Conservation (phyloP, 2,329 filamentous ascomycete genomes). For the Passalora sequoiae region DNA sequence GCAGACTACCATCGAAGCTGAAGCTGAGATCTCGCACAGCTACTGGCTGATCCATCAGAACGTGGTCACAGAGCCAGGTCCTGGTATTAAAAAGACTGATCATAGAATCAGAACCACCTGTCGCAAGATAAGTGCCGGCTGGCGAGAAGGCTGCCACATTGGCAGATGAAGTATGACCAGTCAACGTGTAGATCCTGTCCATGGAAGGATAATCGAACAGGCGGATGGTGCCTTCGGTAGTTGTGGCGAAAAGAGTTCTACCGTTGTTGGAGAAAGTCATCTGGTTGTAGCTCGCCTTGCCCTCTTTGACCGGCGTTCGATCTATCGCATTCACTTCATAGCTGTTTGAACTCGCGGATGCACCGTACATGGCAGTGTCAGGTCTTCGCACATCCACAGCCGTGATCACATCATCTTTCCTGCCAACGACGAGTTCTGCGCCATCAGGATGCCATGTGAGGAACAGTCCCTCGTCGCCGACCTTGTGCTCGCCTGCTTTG, state of each 20-base stretch:
- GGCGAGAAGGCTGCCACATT: constrained; percentile 65
- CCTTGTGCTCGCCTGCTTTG: constrained; percentile 53
- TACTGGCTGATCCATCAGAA: constrained; percentile 61
- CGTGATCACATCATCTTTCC: constrained; percentile 53
- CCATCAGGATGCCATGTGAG: constrained; percentile 71
- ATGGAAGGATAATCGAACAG: constrained; percentile 64
- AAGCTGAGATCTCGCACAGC: constrained; percentile 70
- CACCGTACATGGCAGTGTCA: constrained; percentile 14
- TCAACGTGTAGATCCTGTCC: constrained; percentile 53
- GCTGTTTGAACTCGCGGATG: constrained; percentile 9
- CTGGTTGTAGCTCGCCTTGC: constrained; percentile 54
- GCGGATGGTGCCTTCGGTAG: constrained; percentile 64
- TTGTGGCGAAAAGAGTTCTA: constrained; percentile 64
- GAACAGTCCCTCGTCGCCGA: constrained; percentile 30
- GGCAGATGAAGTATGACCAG: constrained; percentile 69
- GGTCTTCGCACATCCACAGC: constrained; percentile 30
- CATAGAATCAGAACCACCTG: constrained; percentile 69
- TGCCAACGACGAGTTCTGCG: constrained; percentile 63
- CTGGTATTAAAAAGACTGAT: constrained; percentile 73
- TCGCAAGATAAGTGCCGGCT: constrained; percentile 65
- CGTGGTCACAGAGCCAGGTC: constrained; percentile 70
- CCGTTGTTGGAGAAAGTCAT: constrained; percentile 70
- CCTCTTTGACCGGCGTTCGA: constrained; percentile 18
- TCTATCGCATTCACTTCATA: constrained; percentile 19
- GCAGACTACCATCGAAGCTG: constrained; percentile 70